Evolutionary conservation across 2,329 filamentous ascomycete species (phyloP).

Genomic region (Stagonosporopsis chrysanthemi): DNA sequence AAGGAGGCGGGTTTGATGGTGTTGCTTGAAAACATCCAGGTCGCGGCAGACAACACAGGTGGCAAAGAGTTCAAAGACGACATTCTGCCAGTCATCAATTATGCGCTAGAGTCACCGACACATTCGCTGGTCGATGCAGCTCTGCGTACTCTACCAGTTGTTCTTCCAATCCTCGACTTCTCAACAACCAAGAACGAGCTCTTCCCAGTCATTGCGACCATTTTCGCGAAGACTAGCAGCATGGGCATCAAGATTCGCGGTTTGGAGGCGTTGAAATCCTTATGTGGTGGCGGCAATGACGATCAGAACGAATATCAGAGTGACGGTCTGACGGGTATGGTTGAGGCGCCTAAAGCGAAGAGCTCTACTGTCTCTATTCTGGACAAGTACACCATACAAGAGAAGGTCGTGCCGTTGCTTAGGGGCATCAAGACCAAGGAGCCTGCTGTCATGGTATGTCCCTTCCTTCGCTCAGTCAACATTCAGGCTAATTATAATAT

Average conservation of each 20-base stretch:
- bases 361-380: conserved; percentile 76
- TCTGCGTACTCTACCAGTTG: conserved; percentile 75
- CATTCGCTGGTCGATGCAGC: conserved; percentile 89
- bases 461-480: not conserved
- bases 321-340: conserved; percentile 79
- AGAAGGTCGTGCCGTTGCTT: conserved; percentile 91
- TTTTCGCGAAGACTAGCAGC: conserved; percentile 92
- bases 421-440: conserved; percentile 97
- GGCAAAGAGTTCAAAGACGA: conserved; percentile 97
- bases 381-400: conserved; percentile 98
- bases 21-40: conserved; percentile 80
- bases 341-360: conserved; percentile 63
- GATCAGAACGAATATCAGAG: conserved; percentile 49
- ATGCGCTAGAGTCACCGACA: conserved; percentile 86
- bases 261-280: conserved; percentile 84
- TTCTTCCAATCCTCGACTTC: conserved; percentile 92
- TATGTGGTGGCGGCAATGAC: conserved; percentile 77
- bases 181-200: conserved; percentile 96
- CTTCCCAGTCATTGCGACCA: conserved; percentile 87
- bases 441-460: conserved; percentile 82
- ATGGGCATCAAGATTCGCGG: conserved; percentile 94
- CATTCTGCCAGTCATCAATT: conserved; percentile 82
- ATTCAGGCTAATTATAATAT: not conserved
- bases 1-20: conserved; percentile 93
- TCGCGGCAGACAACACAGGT: conserved; percentile 80